Percentiles rank a stretch among this genome's conserved stretches.
phyloP scores from a whole-genome alignment of 2,329 filamentous ascomycete genomes.

The Fulvia fulva region DNA sequence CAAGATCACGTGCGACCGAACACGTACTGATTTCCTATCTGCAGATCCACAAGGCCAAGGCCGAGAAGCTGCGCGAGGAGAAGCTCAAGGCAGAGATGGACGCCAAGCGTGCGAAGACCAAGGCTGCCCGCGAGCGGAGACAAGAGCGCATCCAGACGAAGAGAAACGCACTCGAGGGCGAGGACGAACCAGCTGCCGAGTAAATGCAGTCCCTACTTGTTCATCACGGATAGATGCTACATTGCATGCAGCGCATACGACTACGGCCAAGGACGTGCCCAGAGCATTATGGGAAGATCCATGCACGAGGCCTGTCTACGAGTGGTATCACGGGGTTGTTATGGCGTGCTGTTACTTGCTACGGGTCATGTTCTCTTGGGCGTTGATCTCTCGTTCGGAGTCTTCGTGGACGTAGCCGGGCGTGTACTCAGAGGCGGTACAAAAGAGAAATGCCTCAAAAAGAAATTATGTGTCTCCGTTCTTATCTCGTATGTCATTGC shows the following conservation, averaged over 20 bases:
- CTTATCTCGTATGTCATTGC: neutral
- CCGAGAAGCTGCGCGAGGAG: conserved; percentile 95
- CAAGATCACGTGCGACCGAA: conserved; percentile 24
- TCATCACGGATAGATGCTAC: conserved; percentile 14
- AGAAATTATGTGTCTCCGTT: conserved; percentile 3
- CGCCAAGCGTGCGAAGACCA: conserved; percentile 99
- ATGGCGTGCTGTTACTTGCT: conserved; percentile 25
- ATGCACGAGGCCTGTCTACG: conserved; percentile 23
- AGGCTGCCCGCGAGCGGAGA: conserved; percentile 99
- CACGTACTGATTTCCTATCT: conserved; percentile 18
- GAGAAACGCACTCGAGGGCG: conserved; percentile 78
- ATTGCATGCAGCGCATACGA: conserved; percentile 18
- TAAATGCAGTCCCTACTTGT: conserved; percentile 14
- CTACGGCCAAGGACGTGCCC: conserved; percentile 22
- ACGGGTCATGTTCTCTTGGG: conserved; percentile 19
- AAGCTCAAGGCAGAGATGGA: conserved; percentile 99
- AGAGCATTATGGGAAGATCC: conserved; percentile 8
- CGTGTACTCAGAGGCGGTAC: conserved; percentile 23
- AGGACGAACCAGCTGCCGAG: conserved; percentile 42
- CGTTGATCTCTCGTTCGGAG: conserved; percentile 14
- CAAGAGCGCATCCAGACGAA: conserved; percentile 86
- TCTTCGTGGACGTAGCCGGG: conserved; percentile 14
- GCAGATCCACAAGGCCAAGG: conserved; percentile 99
- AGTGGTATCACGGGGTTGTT: conserved; percentile 23
- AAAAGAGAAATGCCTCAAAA: conserved; percentile 20